A percentile compares a stretch with the other conserved stretches of the same genome.
These are phyloP conservation scores for Incumbomyces lentus DNA, from an alignment of 2,329 filamentous ascomycete genomes.

Conservation along the genomic window DNA sequence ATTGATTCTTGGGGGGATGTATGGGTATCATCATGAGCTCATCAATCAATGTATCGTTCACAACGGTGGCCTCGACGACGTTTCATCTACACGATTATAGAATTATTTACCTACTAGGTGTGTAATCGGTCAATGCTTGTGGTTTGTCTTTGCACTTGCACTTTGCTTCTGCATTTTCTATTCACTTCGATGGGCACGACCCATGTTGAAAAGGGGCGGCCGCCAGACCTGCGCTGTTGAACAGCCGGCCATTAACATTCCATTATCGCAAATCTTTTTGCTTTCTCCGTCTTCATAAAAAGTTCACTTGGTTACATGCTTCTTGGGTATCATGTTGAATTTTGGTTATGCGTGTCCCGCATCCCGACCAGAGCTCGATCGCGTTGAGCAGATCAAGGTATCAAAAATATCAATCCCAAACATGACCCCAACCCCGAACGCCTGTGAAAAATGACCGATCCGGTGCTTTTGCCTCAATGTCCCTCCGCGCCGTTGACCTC, in stretches of 20 bases:
- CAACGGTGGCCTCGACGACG: no score
- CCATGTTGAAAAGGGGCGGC: conserved; percentile 6
- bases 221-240: neutral
- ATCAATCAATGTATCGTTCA: no score
- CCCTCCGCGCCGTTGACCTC: neutral
- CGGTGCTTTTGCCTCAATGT: neutral
- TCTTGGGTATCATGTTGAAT: conserved; percentile 13
- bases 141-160: no score
- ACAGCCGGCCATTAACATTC: neutral
- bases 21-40: no score
- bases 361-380: neutral
- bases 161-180: no score
- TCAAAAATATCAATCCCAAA: neutral
- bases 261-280: neutral
- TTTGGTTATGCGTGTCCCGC: neutral
- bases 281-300: neutral
- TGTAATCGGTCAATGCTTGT: no score
- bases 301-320: neutral
- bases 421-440: neutral
- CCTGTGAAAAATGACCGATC: neutral
- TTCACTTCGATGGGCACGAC: neutral
- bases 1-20: no score
- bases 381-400: conserved; percentile 3
- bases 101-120: no score
- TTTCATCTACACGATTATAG: no score